These are phyloP conservation scores for Myriosclerotinia duriaeana DNA, from an alignment of 2,329 filamentous ascomycete genomes.

Conservation along the genomic window DNA sequence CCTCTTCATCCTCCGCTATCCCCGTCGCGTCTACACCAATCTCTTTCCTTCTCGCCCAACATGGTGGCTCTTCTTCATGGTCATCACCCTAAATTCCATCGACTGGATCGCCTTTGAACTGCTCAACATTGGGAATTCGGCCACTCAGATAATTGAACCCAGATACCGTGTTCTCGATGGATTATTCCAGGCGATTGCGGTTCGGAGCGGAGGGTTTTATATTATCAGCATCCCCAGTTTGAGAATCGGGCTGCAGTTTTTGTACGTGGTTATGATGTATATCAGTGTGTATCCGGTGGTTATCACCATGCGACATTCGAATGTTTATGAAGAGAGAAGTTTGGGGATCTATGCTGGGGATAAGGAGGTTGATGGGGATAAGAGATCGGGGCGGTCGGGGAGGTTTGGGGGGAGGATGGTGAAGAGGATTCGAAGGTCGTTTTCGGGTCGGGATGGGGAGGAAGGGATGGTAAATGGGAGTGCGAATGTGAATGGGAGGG, in stretches of 20 bases:
- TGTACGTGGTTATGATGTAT: slow-evolving; percentile 67
- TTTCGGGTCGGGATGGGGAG: too few relatives aligned
- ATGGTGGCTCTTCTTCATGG: slow-evolving; percentile 64
- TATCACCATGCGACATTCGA: slow-evolving; percentile 65
- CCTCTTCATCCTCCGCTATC: slow-evolving; percentile 55
- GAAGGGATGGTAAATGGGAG: too few relatives aligned
- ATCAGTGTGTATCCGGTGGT: slow-evolving; percentile 63
- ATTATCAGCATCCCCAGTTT: slow-evolving; percentile 15
- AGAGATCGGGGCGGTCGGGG: too few relatives aligned
- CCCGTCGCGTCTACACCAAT: slow-evolving; percentile 59
- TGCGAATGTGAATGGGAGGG: not conserved
- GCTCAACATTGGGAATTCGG: slow-evolving; percentile 61
- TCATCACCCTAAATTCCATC: slow-evolving; percentile 59
- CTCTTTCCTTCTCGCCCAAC: slow-evolving; percentile 64
- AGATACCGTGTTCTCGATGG: slow-evolving; percentile 61
- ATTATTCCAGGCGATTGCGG: slow-evolving; percentile 63
- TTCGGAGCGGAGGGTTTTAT: slow-evolving; percentile 65
- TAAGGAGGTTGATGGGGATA: too few relatives aligned
- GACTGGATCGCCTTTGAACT: slow-evolving; percentile 67
- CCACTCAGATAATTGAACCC: slow-evolving; percentile 52
- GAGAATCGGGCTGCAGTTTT: slow-evolving; percentile 40
- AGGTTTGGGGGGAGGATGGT: too few relatives aligned
- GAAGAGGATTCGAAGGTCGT: too few relatives aligned
- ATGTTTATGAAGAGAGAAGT: slow-evolving; percentile 69
- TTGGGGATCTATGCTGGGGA: slow-evolving; percentile 55